Evolutionary conservation across 179 eudicot species (phyloP).

Genomic region (Patellifolia procumbens): DNA sequence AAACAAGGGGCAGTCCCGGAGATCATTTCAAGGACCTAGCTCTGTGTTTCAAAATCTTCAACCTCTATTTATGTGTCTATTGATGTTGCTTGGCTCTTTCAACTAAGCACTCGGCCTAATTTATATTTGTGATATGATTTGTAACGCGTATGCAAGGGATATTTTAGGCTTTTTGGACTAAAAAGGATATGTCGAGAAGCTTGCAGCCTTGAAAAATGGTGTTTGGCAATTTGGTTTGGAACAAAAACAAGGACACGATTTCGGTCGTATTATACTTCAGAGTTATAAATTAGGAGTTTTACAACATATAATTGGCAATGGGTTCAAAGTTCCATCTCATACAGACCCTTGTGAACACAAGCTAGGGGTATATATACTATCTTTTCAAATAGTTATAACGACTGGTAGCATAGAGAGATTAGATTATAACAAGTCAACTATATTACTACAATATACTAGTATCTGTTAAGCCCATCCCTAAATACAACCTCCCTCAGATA

Average conservation of each 20-base stretch:
- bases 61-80: background rate
- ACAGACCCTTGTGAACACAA: constrained; percentile 4
- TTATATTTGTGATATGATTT: too few species aligned
- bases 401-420: background rate
- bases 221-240: too few species aligned
- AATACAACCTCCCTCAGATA: constrained; percentile 41
- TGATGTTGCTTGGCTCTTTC: background rate
- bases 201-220: too few species aligned
- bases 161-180: too few species aligned
- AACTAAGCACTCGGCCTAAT: too few species aligned
- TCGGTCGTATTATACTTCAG: too few species aligned
- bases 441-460: background rate
- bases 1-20: constrained; percentile 26
- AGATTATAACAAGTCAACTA: constrained; percentile 35
- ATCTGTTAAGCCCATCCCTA: constrained; percentile 36
- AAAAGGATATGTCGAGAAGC: too few species aligned
- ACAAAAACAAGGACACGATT: too few species aligned
- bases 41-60: background rate
- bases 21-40: constrained; percentile 11
- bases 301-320: too few species aligned
- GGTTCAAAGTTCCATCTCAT: too few species aligned
- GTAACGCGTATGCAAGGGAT: too few species aligned
- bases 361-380: constrained; percentile 5
- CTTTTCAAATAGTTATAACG: background rate
- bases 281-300: too few species aligned